Evolutionary conservation across 495 filamentous ascomycete genomes (phyloP).

Genomic region (Immersiella caudata): DNA sequence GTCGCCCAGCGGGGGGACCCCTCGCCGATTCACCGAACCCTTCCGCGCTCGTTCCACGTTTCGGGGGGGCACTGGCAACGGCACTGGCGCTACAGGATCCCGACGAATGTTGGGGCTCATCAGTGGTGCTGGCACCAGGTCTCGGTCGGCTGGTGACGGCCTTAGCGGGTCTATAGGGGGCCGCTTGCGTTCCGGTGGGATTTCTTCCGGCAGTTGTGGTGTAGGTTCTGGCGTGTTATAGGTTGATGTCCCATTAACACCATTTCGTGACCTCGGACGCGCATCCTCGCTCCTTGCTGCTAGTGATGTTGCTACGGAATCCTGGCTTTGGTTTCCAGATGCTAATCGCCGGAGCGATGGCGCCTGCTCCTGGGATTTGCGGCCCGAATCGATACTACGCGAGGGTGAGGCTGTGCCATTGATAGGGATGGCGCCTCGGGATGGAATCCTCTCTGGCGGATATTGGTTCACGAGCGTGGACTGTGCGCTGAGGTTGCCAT

Average conservation of each 20-base stretch:
- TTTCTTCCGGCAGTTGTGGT: constrained; percentile 38
- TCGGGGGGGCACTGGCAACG: constrained; percentile 40
- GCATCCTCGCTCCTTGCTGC: constrained; percentile 53
- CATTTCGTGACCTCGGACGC: constrained; percentile 53
- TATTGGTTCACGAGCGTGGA: constrained; percentile 12
- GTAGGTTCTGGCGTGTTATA: constrained; percentile 40
- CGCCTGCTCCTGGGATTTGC: constrained; percentile 45
- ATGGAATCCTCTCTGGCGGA: constrained; percentile 29
- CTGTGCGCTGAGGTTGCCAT: constrained; percentile 24
- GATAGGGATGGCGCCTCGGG: constrained; percentile 37
- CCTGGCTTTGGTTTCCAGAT: constrained; percentile 57
- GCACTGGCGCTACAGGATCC: constrained; percentile 37
- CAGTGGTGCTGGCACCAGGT: constrained; percentile 56
- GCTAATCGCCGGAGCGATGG: constrained; percentile 49
- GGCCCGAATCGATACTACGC: constrained; percentile 49
- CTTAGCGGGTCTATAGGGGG: constrained; percentile 57
- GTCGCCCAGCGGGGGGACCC: constrained; percentile 25
- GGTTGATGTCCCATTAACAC: constrained; percentile 43
- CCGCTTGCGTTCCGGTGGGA: constrained; percentile 53
- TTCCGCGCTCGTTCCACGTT: constrained; percentile 50
- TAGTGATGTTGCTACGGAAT: constrained; percentile 53
- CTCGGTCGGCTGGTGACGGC: constrained; percentile 43
- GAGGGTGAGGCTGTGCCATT: constrained; percentile 48
- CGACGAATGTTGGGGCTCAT: constrained; percentile 52
- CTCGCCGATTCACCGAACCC: constrained; percentile 34